These are phyloP conservation scores for Malus asiatica DNA, from an alignment of 306 rosid genomes.

Conservation along the genomic window DNA sequence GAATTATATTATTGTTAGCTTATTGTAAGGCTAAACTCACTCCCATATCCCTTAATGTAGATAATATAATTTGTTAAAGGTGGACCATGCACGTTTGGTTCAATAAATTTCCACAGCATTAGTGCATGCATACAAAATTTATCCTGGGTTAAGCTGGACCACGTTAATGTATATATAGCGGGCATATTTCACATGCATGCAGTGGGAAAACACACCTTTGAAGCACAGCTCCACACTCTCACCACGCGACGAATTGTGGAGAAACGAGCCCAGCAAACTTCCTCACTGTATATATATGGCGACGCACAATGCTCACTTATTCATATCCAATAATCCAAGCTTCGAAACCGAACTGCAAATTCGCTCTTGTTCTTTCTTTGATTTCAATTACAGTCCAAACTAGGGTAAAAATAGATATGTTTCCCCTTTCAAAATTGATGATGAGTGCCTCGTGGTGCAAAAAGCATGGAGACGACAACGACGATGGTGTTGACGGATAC, in stretches of 20 bases:
- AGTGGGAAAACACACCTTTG: constrained; percentile 4
- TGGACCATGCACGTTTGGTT: too few species aligned
- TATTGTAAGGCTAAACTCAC: fast-evolving
- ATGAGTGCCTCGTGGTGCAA: constrained; percentile 7
- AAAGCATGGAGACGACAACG: background rate
- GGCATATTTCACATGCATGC: constrained; percentile 1
- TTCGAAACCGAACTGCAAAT: background rate
- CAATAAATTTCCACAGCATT: too few species aligned
- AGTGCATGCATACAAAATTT: background rate
- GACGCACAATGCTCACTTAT: background rate
- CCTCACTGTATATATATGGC: background rate
- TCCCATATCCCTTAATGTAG: fast-evolving
- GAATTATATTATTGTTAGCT: too few species aligned
- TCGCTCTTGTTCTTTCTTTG: background rate
- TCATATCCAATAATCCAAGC: background rate
- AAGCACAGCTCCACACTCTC: constrained; percentile 13
- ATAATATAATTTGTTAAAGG: too few species aligned
- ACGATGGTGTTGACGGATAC: background rate
- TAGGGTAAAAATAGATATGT: background rate
- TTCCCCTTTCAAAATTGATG: background rate
- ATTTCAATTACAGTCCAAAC: background rate
- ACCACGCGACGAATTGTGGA: constrained; percentile 7
- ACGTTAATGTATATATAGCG: background rate
- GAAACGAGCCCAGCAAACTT: background rate
- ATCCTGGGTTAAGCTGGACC: background rate